Conservation (phyloP, 2,329 filamentous ascomycete genomes). For the Chaetomium strumarium region DNA sequence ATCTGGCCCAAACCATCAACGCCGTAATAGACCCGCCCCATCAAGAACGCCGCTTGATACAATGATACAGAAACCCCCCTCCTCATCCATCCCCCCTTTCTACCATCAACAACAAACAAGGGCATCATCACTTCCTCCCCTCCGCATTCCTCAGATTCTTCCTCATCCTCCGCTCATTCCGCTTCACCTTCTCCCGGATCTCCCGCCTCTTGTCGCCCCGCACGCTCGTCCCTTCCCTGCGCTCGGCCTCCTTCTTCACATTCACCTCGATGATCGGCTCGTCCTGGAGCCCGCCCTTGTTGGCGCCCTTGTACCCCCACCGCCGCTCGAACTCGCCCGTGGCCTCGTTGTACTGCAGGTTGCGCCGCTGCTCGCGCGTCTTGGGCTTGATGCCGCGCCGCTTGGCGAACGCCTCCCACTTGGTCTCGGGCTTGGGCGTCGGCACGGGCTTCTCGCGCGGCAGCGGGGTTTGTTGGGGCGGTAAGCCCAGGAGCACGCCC, state of each 20-base stretch:
- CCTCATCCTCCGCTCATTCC: constrained; percentile 64
- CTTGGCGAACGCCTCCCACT: constrained; percentile 92
- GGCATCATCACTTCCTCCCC: constrained; percentile 21
- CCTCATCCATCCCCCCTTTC: background rate
- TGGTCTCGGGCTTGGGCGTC: constrained; percentile 73
- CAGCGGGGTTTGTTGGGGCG: constrained; percentile 60
- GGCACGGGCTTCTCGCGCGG: constrained; percentile 93
- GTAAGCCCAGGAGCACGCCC: constrained; percentile 75
- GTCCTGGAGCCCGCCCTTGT: constrained; percentile 73
- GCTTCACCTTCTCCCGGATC: constrained; percentile 62
- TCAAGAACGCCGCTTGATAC: background rate
- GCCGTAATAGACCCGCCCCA: background rate
- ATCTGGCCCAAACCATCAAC: background rate
- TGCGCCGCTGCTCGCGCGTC: constrained; percentile 65
- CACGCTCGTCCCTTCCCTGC: constrained; percentile 56
- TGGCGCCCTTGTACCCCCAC: constrained; percentile 91
- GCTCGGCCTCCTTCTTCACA: constrained; percentile 60
- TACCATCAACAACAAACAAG: background rate
- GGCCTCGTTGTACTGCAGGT: constrained; percentile 78
- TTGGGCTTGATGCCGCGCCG: constrained; percentile 96
- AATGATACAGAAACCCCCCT: background rate
- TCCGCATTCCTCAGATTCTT: constrained; percentile 52
- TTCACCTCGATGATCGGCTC: constrained; percentile 94
- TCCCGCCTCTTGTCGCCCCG: constrained; percentile 58
- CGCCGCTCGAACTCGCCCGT: constrained; percentile 85